phyloP scores from a whole-genome alignment of 78 protist species.

The Tieghemostelium lacteum region DNA sequence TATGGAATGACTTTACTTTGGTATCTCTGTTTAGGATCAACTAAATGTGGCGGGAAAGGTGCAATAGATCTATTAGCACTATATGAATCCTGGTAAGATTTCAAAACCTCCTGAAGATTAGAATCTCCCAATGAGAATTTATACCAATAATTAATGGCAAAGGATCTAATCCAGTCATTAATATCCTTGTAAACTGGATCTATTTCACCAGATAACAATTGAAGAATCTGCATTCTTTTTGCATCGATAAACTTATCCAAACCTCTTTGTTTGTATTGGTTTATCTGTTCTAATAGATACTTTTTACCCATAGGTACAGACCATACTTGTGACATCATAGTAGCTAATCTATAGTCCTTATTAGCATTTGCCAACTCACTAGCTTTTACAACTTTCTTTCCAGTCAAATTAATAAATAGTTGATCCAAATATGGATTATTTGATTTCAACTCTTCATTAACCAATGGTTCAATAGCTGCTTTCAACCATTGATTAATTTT shows the following conservation, averaged over 20 bases:
- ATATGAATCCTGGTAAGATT: slow-evolving; percentile 11
- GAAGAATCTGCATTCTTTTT: slow-evolving; percentile 37
- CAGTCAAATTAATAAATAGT: slow-evolving; percentile 31
- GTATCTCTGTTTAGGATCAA: not conserved
- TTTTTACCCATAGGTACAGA: not conserved
- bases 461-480: slow-evolving; percentile 25
- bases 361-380: slow-evolving; percentile 11
- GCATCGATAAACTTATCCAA: slow-evolving; percentile 1
- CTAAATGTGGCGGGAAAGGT: slow-evolving; percentile 47
- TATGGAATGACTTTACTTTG: not conserved
- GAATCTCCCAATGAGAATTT: slow-evolving; percentile 17
- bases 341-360: slow-evolving; percentile 52
- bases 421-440: slow-evolving; percentile 12
- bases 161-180: slow-evolving; percentile 72
- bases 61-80: not conserved
- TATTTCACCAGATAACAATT: slow-evolving; percentile 52
- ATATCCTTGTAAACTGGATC: slow-evolving; percentile 40
- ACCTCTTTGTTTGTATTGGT: slow-evolving; percentile 33
- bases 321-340: slow-evolving; percentile 72
- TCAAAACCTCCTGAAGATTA: not conserved
- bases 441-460: slow-evolving; percentile 18
- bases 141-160: slow-evolving; percentile 64
- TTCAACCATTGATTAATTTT: slow-evolving; percentile 73
- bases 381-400: slow-evolving; percentile 38
- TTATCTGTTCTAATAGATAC: slow-evolving; percentile 6